phyloP scores from a whole-genome alignment of 202 grass and related monocot genomes.

The Bolboschoenoplectus hybrid region DNA sequence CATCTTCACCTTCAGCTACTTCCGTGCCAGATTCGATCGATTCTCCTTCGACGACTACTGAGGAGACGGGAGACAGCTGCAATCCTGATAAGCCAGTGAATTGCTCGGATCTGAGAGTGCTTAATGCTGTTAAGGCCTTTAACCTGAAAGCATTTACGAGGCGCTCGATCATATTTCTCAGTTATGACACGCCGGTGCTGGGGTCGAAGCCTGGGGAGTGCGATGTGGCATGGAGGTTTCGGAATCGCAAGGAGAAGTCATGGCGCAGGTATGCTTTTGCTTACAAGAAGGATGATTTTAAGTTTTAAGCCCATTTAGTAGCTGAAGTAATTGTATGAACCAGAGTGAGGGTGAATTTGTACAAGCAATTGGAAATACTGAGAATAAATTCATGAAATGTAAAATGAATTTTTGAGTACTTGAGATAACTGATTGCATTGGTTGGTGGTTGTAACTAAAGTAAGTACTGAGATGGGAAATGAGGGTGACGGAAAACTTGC shows the following conservation, averaged over 20 bases:
- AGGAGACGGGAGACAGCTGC: slow-evolving; percentile 33
- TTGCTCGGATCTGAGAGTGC: slow-evolving; percentile 81
- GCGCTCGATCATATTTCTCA: slow-evolving; percentile 76
- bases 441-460: background rate
- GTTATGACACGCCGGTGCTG: slow-evolving; percentile 70
- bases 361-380: background rate
- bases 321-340: background rate
- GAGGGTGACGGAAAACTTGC: background rate
- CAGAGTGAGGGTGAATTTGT: background rate
- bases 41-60: background rate
- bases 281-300: background rate
- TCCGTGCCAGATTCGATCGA: background rate
- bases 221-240: slow-evolving; percentile 88
- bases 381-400: background rate
- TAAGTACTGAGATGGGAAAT: background rate
- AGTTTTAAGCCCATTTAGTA: background rate
- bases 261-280: slow-evolving; percentile 56
- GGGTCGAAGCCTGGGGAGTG: slow-evolving; percentile 56
- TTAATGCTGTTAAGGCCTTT: slow-evolving; percentile 77
- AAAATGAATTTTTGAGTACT: background rate
- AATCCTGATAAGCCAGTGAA: slow-evolving; percentile 66
- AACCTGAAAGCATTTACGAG: slow-evolving; percentile 67
- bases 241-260: slow-evolving; percentile 84
- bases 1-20: background rate
- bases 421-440: background rate